Percentiles rank a stretch among this genome's conserved stretches.
Conservation (phyloP, 352 stramenopile species). For the Lagenidium giganteum region DNA sequence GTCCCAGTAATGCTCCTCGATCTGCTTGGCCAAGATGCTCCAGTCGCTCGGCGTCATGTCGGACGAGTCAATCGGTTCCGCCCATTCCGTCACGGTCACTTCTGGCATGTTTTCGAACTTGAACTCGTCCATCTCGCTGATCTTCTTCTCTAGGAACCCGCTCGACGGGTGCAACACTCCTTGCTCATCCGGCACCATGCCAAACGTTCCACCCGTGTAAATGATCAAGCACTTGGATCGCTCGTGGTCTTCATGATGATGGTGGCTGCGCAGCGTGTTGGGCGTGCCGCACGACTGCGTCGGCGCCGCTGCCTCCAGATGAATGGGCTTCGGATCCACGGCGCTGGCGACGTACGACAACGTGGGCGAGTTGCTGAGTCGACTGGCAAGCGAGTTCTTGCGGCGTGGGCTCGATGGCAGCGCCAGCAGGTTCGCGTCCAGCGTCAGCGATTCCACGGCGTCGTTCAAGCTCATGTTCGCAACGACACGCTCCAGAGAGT, state of each 20-base stretch:
- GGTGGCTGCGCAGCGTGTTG: constrained; percentile 4
- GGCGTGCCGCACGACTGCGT: constrained; percentile 6
- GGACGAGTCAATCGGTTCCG: constrained; percentile 87
- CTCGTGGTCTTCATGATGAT: constrained; percentile 16
- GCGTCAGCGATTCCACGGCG: too few species aligned
- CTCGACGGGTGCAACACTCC: constrained; percentile 80
- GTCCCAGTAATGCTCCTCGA: constrained; percentile 92
- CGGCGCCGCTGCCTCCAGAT: background rate
- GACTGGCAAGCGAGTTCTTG: too few species aligned
- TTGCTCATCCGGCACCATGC: constrained; percentile 77
- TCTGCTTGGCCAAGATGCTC: constrained; percentile 89
- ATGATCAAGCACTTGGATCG: constrained; percentile 77
- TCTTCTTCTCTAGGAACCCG: constrained; percentile 87
- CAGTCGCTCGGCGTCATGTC: constrained; percentile 90
- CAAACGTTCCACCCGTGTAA: constrained; percentile 91
- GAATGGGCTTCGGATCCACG: too few species aligned
- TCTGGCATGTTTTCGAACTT: constrained; percentile 74
- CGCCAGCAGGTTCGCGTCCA: too few species aligned
- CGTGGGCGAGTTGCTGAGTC: too few species aligned
- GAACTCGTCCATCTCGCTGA: constrained; percentile 85
- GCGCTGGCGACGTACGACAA: too few species aligned
- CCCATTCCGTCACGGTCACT: constrained; percentile 74
- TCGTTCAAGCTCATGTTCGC: too few species aligned
- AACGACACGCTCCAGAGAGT: too few species aligned
- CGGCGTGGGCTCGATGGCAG: too few species aligned